Evolutionary conservation across 306 rosid genomes (phyloP), one percentile per base, ranked within the genome.

Genomic region (Arachis stenosperma): DNA sequence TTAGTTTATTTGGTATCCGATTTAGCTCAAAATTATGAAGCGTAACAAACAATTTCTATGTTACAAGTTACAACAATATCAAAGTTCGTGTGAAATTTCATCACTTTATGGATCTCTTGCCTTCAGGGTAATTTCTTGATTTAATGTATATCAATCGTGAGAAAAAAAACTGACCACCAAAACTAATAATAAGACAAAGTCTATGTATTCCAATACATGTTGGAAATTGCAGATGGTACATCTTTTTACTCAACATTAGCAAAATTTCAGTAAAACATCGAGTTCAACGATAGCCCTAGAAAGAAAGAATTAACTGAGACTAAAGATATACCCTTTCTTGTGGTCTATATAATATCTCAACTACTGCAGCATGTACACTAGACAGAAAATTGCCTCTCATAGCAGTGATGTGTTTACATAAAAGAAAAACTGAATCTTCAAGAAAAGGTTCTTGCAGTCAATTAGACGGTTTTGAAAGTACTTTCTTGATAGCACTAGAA

Each of bases 401-500:
- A 36, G 63, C 73, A 68, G 30, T 47, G 70, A 36, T 27, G 57
- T 52, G 66, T 50, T 40, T 70, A 70, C 77, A 70, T 10, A 40
- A 33, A 33, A 33, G 37, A 33, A 33, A 33, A 56, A 58, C 69
- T 67, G 57, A 67, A 52, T 51, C 75, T 66, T 42, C 42, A 41
- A 65, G 27, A 44, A 61, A 43, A 27, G 27, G 61, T 41, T 48
- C 66, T 79, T 17, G 59, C 15, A 36, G 54, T 81, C 78, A 81
- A 59, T 61, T 70, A 65, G 74, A 66, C 36, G 91, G 82, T 60
- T 86, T 81, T 47, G 97, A 77, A 54, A 83, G 82, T 57, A 88
- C 83, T 79, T 77, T 85, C 83, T 83, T 85, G 63, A 92, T 58
- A 2, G 93, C 91, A 71, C 83, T 88, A 0, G 96, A 86, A 57